Evolutionary conservation across 164 flowering plant species (phyloP).

Genomic region (Vitis riparia): DNA sequence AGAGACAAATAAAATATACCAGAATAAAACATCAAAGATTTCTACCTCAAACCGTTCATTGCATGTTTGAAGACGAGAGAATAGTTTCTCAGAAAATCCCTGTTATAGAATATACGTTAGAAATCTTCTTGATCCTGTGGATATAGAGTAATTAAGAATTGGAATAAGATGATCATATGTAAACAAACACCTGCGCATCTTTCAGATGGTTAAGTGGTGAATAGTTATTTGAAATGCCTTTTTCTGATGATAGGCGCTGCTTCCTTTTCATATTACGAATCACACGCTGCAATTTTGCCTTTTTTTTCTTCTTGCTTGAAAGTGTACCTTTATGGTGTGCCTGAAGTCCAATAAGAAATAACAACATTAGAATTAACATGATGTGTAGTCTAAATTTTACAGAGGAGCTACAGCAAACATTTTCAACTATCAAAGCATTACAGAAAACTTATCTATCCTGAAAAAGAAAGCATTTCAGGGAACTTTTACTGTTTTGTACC

Average conservation of each 20-base stretch:
- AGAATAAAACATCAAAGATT: not conserved
- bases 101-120: constrained; percentile 14
- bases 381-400: not conserved
- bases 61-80: constrained; percentile 69
- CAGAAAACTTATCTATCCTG: too few species aligned
- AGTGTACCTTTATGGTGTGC: constrained; percentile 81
- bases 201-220: constrained; percentile 84
- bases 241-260: constrained; percentile 67
- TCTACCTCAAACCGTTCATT: constrained; percentile 87
- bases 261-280: constrained; percentile 86
- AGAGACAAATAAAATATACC: not conserved
- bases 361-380: not conserved
- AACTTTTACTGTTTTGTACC: too few species aligned
- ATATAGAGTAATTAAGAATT: not conserved
- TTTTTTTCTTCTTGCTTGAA: constrained; percentile 92
- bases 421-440: not conserved
- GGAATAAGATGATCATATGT: not conserved
- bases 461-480: too few species aligned
- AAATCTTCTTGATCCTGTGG: not conserved
- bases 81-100: constrained; percentile 83
- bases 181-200: constrained; percentile 76
- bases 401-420: not conserved
- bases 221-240: constrained; percentile 47
- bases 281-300: constrained; percentile 85
- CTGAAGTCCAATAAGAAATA: constrained; percentile 32